Conservation (phyloP, 225 moss, liverwort and hornwort genomes). For the Polytrichum commune region DNA sequence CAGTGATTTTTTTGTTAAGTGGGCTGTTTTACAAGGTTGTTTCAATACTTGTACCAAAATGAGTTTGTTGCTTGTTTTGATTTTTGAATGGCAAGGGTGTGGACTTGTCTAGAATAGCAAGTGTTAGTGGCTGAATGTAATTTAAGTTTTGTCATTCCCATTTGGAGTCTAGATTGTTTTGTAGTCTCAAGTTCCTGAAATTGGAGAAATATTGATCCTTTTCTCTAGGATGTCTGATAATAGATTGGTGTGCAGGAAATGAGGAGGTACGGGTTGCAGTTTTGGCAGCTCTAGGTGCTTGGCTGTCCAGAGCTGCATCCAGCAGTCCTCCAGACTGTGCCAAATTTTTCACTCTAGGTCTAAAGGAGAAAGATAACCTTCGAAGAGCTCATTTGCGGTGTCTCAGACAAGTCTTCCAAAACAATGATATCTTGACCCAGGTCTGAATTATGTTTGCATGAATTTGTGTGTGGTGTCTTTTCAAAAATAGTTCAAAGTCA, state of each 20-base stretch:
- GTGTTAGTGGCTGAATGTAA: too few relatives aligned
- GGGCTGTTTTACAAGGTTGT: too few relatives aligned
- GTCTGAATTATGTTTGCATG: constrained; percentile 25
- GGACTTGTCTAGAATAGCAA: too few relatives aligned
- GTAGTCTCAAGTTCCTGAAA: too few relatives aligned
- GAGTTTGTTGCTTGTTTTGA: too few relatives aligned
- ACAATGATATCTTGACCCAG: constrained; percentile 61
- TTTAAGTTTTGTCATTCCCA: too few relatives aligned
- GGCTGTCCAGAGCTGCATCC: constrained; percentile 72
- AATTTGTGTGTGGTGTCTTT: not conserved
- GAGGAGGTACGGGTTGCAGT: constrained; percentile 90
- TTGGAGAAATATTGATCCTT: not conserved
- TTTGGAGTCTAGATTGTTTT: too few relatives aligned
- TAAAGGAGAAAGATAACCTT: constrained; percentile 88
- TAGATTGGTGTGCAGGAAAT: constrained; percentile 52
- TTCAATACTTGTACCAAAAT: too few relatives aligned
- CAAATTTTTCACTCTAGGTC: constrained; percentile 68
- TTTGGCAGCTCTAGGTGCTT: constrained; percentile 70
- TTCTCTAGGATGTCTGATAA: not conserved
- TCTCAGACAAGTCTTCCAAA: constrained; percentile 64
- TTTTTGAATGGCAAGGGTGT: too few relatives aligned
- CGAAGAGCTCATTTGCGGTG: constrained; percentile 95
- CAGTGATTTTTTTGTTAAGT: not conserved
- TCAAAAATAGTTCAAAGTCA: too few relatives aligned
- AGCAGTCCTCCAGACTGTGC: constrained; percentile 52